Evolutionary conservation across 2,329 filamentous ascomycete species (phyloP).

Genomic region (Cyphellophora attinorum): DNA sequence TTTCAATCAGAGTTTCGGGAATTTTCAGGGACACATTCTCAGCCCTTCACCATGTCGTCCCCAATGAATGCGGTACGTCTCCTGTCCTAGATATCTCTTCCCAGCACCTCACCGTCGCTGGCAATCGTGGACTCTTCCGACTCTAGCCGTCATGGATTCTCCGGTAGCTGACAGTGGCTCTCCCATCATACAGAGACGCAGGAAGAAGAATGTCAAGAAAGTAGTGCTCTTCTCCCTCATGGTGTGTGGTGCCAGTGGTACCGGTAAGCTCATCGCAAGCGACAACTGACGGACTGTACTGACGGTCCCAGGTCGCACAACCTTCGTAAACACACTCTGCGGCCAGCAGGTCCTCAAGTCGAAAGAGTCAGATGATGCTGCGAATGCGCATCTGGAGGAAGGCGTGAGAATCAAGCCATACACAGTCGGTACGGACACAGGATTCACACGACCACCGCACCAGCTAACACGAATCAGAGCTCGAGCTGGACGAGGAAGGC

Average conservation of each 20-base stretch:
- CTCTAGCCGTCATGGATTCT: slow-evolving; percentile 6
- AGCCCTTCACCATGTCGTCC: slow-evolving; percentile 15
- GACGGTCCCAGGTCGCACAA: slow-evolving; percentile 73
- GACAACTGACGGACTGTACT: no score
- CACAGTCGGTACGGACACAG: slow-evolving; percentile 68
- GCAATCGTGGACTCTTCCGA: slow-evolving; percentile 1
- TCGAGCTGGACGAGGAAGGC: slow-evolving; percentile 95
- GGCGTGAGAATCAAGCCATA: slow-evolving; percentile 98
- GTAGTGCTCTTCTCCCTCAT: slow-evolving; percentile 99
- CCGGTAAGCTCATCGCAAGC: slow-evolving; percentile 54
- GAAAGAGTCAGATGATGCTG: slow-evolving; percentile 88
- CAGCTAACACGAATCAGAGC: slow-evolving; percentile 48
- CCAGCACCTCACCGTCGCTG: slow-evolving; percentile 1
- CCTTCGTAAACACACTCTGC: slow-evolving; percentile 98
- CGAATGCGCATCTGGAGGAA: slow-evolving; percentile 83
- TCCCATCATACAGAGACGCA: slow-evolving; percentile 76
- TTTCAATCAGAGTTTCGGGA: background rate
- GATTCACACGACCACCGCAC: slow-evolving; percentile 2
- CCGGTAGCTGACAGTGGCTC: slow-evolving; percentile 8
- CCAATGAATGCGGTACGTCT: slow-evolving; percentile 18
- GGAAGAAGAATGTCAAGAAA: slow-evolving; percentile 99
- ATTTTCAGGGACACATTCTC: slow-evolving; percentile 1
- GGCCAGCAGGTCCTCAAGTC: slow-evolving; percentile 82
- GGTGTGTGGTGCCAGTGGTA: slow-evolving; percentile 98
- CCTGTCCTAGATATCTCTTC: slow-evolving; percentile 1